Evolutionary conservation across 106 monocot genomes (phyloP), one percentile per base, ranked within the genome.

Genomic region (Chionographis japonica): DNA sequence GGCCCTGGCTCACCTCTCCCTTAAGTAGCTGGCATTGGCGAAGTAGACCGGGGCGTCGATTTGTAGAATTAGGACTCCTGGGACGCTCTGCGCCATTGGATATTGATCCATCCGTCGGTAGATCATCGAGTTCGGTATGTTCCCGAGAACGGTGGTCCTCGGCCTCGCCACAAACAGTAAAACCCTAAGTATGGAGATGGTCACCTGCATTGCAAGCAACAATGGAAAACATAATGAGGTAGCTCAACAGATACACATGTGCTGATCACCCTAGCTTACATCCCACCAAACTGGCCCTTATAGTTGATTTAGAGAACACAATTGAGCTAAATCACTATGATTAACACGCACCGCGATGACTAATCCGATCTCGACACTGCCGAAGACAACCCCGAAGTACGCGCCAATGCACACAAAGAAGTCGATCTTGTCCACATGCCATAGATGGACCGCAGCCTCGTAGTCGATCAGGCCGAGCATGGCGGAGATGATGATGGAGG

Each of bases 381-480:
- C 86, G 65, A 95, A 91, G 51, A 91, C 84, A 19, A 95, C 95
- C 3, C 95, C 95, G 1, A 91, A 40, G 76, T 88, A 95, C 0
- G 95, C 91, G 4, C 79, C 91, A 1, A 89, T 41, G 73, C 95
- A 95, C 15, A 91, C 88, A 38, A 74, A 86, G 77, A 91, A 95
- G 78, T 95, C 95, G 49, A 95, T 59, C 81, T 91, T 95, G 78
- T 95, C 95, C 4, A 95, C 86, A 12, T 75, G 77, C 88, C 88
- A 95, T 20, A 95, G 91, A 72, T 86, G 95, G 62, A 81, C 19
- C 3, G 83, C 81, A 4, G 85, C 86, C 42, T 77, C 75, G 71
- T 91, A 95, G 73, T 95, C 91, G 42, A 95, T 88, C 7, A 95
- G 70, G 55, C 95, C 88, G 8, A 95, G 66, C 88, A 95, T 91